phyloP scores from a whole-genome alignment of 441 rosid species.

The Iberis amara region DNA sequence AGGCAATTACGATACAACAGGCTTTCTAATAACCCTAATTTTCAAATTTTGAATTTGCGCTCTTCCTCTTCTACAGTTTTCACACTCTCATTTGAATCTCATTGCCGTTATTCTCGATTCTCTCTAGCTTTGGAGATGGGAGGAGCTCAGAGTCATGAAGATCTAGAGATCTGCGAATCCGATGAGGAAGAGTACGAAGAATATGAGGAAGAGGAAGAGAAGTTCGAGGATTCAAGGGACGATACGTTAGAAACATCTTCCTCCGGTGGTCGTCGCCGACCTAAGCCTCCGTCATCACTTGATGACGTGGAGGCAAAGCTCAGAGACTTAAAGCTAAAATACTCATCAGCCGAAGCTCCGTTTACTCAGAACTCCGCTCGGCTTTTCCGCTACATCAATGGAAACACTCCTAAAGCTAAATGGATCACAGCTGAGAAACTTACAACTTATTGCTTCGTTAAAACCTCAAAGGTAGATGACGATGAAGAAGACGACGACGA shows the following conservation, averaged over 20 bases:
- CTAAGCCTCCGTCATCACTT: slow-evolving; percentile 50
- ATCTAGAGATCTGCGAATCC: slow-evolving; percentile 64
- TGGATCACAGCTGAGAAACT: slow-evolving; percentile 77
- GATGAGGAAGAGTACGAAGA: slow-evolving; percentile 51
- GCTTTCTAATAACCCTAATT: slow-evolving; percentile 32
- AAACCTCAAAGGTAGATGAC: slow-evolving; percentile 37
- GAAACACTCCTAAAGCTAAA: slow-evolving; percentile 85
- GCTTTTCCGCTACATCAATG: slow-evolving; percentile 75
- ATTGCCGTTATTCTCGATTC: slow-evolving; percentile 3
- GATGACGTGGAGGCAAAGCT: slow-evolving; percentile 81
- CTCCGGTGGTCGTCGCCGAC: slow-evolving; percentile 29
- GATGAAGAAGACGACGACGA: slow-evolving; percentile 50
- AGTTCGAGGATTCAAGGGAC: slow-evolving; percentile 47
- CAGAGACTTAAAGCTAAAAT: slow-evolving; percentile 67
- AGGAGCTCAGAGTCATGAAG: slow-evolving; percentile 69
- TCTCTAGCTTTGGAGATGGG: slow-evolving; percentile 43
- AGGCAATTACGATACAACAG: not conserved
- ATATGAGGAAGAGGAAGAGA: slow-evolving; percentile 39
- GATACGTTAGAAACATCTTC: slow-evolving; percentile 47
- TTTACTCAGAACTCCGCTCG: slow-evolving; percentile 50
- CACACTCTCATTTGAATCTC: slow-evolving; percentile 20
- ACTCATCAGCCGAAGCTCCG: slow-evolving; percentile 43
- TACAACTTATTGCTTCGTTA: slow-evolving; percentile 52
- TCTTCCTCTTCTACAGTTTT: slow-evolving; percentile 25
- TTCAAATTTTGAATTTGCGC: slow-evolving; percentile 59